These are phyloP conservation scores for Diutina catenulata DNA, from an alignment of 1,139 yeast species.

Conservation along the genomic window DNA sequence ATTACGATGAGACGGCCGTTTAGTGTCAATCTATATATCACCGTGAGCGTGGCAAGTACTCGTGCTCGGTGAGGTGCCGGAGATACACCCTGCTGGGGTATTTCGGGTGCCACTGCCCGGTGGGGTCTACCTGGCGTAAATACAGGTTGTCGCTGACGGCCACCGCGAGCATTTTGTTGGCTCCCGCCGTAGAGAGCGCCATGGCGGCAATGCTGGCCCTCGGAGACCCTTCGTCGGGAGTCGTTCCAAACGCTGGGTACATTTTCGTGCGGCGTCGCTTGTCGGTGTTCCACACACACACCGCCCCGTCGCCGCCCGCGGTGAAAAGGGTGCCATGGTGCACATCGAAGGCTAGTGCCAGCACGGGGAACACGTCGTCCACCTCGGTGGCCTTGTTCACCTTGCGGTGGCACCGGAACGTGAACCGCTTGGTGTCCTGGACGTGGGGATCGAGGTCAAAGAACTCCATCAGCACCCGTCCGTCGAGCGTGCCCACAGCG, in stretches of 20 bases:
- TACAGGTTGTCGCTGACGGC: constrained; percentile 8
- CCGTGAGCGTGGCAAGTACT: constrained; percentile 8
- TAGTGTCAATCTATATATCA: not conserved
- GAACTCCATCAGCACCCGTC: constrained; percentile 74
- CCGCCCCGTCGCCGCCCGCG: constrained; percentile 68
- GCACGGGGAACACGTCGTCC: constrained; percentile 70
- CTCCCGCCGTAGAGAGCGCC: not conserved
- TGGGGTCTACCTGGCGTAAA: constrained; percentile 5
- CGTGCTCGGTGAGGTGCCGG: constrained; percentile 7
- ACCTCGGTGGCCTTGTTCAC: constrained; percentile 28
- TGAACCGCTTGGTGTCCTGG: constrained; percentile 38
- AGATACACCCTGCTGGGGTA: constrained; percentile 6
- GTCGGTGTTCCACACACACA: constrained; percentile 69
- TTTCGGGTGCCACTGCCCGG: not conserved
- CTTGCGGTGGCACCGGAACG: constrained; percentile 73
- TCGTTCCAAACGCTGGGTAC: not conserved
- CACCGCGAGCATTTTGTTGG: constrained; percentile 7
- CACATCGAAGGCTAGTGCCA: constrained; percentile 48
- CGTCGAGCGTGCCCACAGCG: constrained; percentile 76
- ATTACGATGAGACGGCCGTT: not conserved
- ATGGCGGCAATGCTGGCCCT: not conserved
- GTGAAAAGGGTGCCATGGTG: constrained; percentile 44
- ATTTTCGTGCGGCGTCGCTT: constrained; percentile 39
- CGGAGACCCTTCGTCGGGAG: too few relatives aligned
- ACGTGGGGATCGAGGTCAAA: constrained; percentile 39